These are phyloP conservation scores for Debaryomyces robertsiae DNA, from an alignment of 1,139 yeast genomes.

Conservation along the genomic window DNA sequence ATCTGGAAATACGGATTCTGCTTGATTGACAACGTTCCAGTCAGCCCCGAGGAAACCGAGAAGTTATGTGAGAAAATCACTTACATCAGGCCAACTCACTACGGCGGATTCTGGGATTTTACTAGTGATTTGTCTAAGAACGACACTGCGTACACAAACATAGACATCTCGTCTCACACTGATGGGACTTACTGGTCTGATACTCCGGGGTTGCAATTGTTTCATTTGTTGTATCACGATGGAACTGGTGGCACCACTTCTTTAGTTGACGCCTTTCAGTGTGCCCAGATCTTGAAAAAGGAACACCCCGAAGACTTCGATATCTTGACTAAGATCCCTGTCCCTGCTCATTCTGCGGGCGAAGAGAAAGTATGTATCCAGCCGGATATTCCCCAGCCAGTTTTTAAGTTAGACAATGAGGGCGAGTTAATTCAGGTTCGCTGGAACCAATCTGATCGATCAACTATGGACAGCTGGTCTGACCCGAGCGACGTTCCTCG, in stretches of 20 bases:
- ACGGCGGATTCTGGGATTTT: constrained; percentile 84
- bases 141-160: constrained; percentile 75
- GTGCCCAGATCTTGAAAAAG: constrained; percentile 54
- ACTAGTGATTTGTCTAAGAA: constrained; percentile 71
- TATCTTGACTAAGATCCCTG: constrained; percentile 50
- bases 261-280: constrained; percentile 67
- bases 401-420: constrained; percentile 56
- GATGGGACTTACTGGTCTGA: constrained; percentile 83
- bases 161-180: constrained; percentile 68
- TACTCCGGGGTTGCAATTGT: constrained; percentile 73
- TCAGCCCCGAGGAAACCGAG: constrained; percentile 62
- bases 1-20: constrained; percentile 66
- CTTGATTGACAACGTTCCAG: constrained; percentile 65
- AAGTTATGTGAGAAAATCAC: constrained; percentile 60
- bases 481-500: constrained; percentile 55
- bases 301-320: constrained; percentile 58
- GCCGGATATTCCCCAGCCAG: constrained; percentile 62
- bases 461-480: constrained; percentile 62
- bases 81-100: constrained; percentile 72
- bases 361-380: constrained; percentile 68
- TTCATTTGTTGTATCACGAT: constrained; percentile 66
- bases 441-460: constrained; percentile 77
- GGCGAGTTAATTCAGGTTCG: constrained; percentile 67
- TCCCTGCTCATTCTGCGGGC: constrained; percentile 81
- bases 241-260: constrained; percentile 78